A percentile compares a stretch with the other conserved stretches of the same genome.
Evolutionary conservation across 2,329 filamentous ascomycete genomes (phyloP).

Genomic region (Penicillium sp.): DNA sequence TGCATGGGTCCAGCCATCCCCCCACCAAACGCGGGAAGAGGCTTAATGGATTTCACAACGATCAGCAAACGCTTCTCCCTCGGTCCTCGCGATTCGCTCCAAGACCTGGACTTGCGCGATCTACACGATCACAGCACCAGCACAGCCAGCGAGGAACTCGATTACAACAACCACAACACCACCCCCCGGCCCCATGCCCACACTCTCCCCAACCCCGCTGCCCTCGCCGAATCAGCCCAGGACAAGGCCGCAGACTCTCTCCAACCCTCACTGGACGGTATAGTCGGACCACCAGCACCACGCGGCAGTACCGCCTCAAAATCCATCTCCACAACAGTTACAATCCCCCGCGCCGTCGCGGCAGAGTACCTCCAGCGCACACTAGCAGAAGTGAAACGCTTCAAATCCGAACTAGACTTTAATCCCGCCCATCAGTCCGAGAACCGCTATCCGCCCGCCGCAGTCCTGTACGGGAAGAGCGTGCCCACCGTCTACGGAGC

Average conservation of each 20-base stretch:
- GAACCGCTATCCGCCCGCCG: slow-evolving; percentile 82
- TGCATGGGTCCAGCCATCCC: slow-evolving; percentile 73
- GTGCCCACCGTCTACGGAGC: slow-evolving; percentile 85
- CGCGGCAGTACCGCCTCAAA: slow-evolving; percentile 31
- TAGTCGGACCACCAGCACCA: slow-evolving; percentile 31
- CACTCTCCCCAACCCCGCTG: slow-evolving; percentile 16
- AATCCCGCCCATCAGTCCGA: slow-evolving; percentile 59
- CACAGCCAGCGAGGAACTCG: slow-evolving; percentile 8
- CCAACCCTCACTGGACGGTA: slow-evolving; percentile 35
- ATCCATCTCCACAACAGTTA: slow-evolving; percentile 36
- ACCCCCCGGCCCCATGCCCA: slow-evolving; percentile 1
- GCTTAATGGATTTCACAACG: slow-evolving; percentile 44
- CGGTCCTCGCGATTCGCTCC: slow-evolving; percentile 14
- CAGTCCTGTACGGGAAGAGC: slow-evolving; percentile 83
- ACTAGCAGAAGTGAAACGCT: slow-evolving; percentile 70
- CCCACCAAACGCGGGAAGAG: slow-evolving; percentile 48
- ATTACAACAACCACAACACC: slow-evolving; percentile 1
- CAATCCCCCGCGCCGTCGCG: slow-evolving; percentile 60
- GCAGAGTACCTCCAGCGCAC: slow-evolving; percentile 75
- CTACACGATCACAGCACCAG: slow-evolving; percentile 15
- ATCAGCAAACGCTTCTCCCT: slow-evolving; percentile 44
- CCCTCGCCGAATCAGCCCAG: slow-evolving; percentile 4
- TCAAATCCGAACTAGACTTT: slow-evolving; percentile 75
- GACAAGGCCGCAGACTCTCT: slow-evolving; percentile 23
- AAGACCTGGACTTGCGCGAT: slow-evolving; percentile 22